A percentile compares a stretch with the other conserved stretches of the same genome.
These are phyloP conservation scores for Plasmopara halstedii DNA, from an alignment of 352 stramenopile species.

Conservation along the genomic window DNA sequence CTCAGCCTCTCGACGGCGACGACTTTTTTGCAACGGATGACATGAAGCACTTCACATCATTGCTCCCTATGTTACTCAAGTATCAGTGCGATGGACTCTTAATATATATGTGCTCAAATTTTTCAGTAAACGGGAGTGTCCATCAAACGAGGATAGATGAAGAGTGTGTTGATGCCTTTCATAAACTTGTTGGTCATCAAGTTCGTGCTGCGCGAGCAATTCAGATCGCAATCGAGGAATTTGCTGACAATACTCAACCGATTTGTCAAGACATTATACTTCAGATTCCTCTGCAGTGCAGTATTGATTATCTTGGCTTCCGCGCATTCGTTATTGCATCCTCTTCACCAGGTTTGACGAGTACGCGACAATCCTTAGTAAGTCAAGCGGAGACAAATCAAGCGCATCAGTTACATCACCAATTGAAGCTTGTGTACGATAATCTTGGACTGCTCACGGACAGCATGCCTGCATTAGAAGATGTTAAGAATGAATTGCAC, in stretches of 20 bases:
- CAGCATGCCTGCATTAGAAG: conserved; percentile 6
- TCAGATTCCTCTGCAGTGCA: conserved; percentile 48
- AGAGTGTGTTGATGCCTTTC: conserved; percentile 8
- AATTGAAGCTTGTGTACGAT: conserved; percentile 22
- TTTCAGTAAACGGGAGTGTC: not conserved
- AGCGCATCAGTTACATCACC: conserved; percentile 1
- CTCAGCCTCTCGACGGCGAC: conserved; percentile 17
- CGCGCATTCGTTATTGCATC: conserved; percentile 42
- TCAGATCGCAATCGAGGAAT: conserved; percentile 19
- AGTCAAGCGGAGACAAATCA: not conserved
- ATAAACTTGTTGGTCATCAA: conserved; percentile 43
- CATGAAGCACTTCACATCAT: conserved; percentile 1
- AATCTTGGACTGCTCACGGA: conserved; percentile 30
- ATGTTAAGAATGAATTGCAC: conserved; percentile 1
- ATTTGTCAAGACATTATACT: conserved; percentile 3
- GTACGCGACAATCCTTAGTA: conserved; percentile 1
- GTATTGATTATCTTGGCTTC: conserved; percentile 52
- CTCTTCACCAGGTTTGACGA: conserved; percentile 7
- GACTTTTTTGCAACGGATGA: conserved; percentile 36
- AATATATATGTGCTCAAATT: conserved; percentile 25
- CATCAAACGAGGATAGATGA: conserved; percentile 8
- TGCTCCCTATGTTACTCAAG: conserved; percentile 9
- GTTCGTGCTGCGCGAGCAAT: conserved; percentile 34
- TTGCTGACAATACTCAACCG: conserved; percentile 1
- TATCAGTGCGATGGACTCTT: conserved; percentile 27